Evolutionary conservation across 805 yeast genomes (phyloP).

Genomic region (Kluyveromyces lactis): DNA sequence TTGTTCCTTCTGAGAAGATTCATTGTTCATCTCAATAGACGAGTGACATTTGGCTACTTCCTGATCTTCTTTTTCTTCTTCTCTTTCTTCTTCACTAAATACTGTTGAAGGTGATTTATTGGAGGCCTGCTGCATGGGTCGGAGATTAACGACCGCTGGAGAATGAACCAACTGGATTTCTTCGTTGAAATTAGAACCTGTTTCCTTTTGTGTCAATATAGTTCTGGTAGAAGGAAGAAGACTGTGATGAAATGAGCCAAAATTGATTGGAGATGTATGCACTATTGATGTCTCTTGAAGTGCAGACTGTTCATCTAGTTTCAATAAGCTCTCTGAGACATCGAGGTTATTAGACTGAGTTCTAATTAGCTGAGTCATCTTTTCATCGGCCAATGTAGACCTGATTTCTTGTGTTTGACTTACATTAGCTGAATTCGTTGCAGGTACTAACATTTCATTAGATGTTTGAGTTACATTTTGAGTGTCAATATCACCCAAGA

Average conservation of each 20-base stretch:
- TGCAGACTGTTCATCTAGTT: background rate
- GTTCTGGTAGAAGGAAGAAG: background rate
- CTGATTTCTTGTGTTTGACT: conserved; percentile 5
- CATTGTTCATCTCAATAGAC: no score
- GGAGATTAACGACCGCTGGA: background rate
- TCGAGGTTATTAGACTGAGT: background rate
- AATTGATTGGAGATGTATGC: conserved; percentile 5
- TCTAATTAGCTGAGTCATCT: conserved; percentile 1
- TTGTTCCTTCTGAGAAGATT: no score
- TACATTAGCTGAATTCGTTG: conserved; percentile 2
- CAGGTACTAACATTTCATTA: conserved; percentile 2
- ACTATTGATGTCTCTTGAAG: conserved; percentile 6
- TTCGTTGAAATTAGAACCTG: background rate
- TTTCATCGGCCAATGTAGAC: background rate
- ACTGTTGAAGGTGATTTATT: background rate
- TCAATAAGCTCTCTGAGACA: background rate
- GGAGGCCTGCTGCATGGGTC: no score
- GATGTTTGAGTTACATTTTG: background rate
- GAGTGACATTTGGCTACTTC: no score
- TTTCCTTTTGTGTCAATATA: background rate
- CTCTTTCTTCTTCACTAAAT: background rate
- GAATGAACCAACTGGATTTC: conserved; percentile 1
- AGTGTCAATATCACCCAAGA: background rate
- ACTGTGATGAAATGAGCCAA: conserved; percentile 2
- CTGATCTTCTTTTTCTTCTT: no score